These are phyloP conservation scores for Calonectria multiphialidica DNA, from an alignment of 2,329 filamentous ascomycete species.

Conservation along the genomic window DNA sequence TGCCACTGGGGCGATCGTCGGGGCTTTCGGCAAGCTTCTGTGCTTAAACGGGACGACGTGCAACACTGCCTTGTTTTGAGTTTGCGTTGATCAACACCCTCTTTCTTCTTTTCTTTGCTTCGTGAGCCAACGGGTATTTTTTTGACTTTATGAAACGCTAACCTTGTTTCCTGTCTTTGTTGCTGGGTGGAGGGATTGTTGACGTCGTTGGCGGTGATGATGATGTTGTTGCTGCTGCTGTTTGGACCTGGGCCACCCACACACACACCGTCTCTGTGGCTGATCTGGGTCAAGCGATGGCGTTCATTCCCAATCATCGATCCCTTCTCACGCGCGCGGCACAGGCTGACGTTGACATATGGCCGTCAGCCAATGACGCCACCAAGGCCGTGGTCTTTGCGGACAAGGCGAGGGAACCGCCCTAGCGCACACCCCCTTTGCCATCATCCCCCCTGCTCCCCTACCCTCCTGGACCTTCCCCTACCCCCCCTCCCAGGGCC, in stretches of 20 bases:
- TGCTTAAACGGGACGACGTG: constrained; percentile 2
- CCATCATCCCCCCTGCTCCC: too few relatives aligned
- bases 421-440: neutral
- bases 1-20: neutral
- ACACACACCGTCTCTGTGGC: neutral
- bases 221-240: neutral
- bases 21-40: neutral
- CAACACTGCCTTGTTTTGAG: neutral
- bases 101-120: too few relatives aligned
- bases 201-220: neutral
- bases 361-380: neutral
- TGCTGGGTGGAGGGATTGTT: neutral
- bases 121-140: neutral
- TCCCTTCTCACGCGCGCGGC: neutral
- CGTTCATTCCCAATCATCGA: neutral
- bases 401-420: neutral
- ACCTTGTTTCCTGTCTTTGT: neutral
- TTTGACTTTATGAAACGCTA: neutral
- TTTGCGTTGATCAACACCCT: neutral
- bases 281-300: neutral
- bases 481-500: neutral
- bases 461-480: too few relatives aligned
- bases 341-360: neutral
- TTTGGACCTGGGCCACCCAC: neutral
- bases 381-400: neutral